phyloP scores from a whole-genome alignment of 176 grass and related monocot genomes.

The Oryza australiensis region DNA sequence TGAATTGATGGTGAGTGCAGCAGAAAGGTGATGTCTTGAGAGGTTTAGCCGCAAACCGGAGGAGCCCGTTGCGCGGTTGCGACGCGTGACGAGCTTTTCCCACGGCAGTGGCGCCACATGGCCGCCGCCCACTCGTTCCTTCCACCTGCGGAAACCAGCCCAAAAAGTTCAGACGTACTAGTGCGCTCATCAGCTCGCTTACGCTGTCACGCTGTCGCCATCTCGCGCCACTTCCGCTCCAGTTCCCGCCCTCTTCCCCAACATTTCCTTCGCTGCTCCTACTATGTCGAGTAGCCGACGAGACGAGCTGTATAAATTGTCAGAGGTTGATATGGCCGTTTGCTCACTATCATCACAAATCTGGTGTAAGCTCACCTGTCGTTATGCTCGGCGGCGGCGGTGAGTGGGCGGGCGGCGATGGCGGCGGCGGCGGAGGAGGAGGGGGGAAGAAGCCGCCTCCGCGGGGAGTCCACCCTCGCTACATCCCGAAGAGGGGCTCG shows the following conservation, averaged over 20 bases:
- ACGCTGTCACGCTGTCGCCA: constrained; percentile 8
- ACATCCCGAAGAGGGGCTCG: constrained; percentile 33
- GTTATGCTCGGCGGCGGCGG: neutral
- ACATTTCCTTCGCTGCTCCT: constrained; percentile 9
- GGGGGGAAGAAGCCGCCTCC: neutral
- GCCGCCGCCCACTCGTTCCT: neutral
- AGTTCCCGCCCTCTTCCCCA: constrained; percentile 37
- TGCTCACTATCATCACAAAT: neutral
- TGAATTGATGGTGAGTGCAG: neutral
- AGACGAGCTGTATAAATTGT: constrained; percentile 8
- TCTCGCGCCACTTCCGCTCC: constrained; percentile 19
- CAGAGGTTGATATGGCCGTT: neutral
- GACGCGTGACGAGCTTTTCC: neutral
- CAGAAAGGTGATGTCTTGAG: neutral
- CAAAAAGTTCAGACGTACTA: neutral
- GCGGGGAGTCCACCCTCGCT: constrained; percentile 31
- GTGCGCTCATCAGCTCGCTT: neutral
- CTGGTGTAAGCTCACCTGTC: neutral
- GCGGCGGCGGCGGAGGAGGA: neutral
- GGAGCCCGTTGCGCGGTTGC: neutral
- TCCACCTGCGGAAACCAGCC: no score
- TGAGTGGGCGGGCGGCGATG: neutral
- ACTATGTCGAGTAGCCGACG: no score
- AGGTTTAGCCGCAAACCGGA: constrained; percentile 12
- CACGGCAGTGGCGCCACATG: neutral